Evolutionary conservation across 2,329 filamentous ascomycete species (phyloP), one percentile per base, ranked within the genome.

Genomic region (Colletotrichum sublineola): DNA sequence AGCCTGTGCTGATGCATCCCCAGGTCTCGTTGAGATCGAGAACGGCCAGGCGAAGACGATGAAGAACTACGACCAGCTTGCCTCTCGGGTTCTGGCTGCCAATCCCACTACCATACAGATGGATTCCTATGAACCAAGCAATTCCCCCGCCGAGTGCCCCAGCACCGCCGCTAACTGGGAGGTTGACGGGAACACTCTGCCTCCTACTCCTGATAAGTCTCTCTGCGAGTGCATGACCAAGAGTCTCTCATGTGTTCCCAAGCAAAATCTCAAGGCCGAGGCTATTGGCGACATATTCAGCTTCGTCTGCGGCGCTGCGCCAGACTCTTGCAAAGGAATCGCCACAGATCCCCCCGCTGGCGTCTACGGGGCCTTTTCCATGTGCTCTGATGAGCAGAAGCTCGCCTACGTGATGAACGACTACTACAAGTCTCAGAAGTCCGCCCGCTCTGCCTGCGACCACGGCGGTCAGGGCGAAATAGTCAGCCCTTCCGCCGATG

Each of bases 161-260:
- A 85, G 85, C 18, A 82, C 91, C 70, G 85, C 82, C 77, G 76
- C 82, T 50, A 85, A 84, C 79, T 99, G 96, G 96, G 85, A 87
- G 76, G 92, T 94, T 66, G 82, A 80, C 52, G 86, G 88, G 73
- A 86, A 87, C 57, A 85, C 84, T 69, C 93, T 99, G 46, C 96
- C 96, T 36, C 96, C 95, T 12, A 89, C 89, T 11, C 95, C 95
- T 75, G 94, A 98, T 84, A 79, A 89, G 58, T 79, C 90, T 57
- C 91, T 97, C 58, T 99, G 96, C 88, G 82, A 86, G 71, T 99
- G 96, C 89, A 97, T 97, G 94, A 88, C 89, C 81, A 85, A 89
- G 75, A 90, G 90, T 55, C 85, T 97, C 68, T 84, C 85, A 69
- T 99, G 96, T 84, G 87, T 88, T 40, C 90, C 94, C 73, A 85